These are phyloP conservation scores for Limnomonas spitsbergensis DNA, from an alignment of 139 green algal genomes.

Conservation along the genomic window DNA sequence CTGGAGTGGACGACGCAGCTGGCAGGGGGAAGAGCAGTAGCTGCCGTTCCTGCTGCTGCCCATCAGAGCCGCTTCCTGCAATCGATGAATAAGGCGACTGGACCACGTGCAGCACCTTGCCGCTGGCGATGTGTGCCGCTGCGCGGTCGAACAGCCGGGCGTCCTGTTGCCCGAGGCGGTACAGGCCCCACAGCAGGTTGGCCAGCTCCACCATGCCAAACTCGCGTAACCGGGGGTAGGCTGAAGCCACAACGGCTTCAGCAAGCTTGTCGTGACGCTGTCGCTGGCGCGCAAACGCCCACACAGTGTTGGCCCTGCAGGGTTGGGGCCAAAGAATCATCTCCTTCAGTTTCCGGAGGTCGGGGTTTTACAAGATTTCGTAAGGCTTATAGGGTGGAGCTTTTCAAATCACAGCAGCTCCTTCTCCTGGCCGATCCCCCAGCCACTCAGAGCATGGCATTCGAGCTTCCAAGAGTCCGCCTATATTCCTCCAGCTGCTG, in stretches of 20 bases:
- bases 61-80: constrained; percentile 9
- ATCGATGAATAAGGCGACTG: background rate
- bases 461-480: no score
- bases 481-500: no score
- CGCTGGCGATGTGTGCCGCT: background rate
- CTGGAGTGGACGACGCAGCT: background rate
- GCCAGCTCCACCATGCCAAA: constrained; percentile 23
- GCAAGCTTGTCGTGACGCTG: constrained; percentile 25
- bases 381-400: no score
- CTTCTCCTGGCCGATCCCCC: no score
- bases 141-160: background rate
- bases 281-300: constrained; percentile 21
- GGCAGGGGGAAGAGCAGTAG: background rate
- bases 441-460: no score
- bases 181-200: constrained; percentile 43
- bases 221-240: background rate
- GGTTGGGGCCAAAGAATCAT: no score
- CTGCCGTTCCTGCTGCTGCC: constrained; percentile 19
- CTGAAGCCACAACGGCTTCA: constrained; percentile 1
- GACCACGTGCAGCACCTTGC: background rate
- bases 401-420: no score
- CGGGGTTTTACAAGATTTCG: no score
- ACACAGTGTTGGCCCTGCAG: constrained; percentile 15
- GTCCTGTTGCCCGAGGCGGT: background rate
- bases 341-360: no score